Conservation (phyloP, 352 stramenopile genomes). For the Phytophthora melonis region DNA sequence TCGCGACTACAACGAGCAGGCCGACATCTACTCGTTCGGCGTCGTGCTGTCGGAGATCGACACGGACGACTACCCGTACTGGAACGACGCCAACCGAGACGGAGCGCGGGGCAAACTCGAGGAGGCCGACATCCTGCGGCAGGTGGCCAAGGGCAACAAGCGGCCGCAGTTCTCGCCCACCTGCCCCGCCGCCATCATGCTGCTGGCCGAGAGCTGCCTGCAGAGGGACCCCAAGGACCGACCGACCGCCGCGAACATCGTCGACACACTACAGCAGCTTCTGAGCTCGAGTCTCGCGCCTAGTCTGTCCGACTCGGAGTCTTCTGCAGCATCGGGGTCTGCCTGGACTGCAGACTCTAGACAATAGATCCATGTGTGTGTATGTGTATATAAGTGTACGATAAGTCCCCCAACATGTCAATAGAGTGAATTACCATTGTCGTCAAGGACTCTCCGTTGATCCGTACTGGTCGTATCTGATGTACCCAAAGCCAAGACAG, state of each 20-base stretch:
- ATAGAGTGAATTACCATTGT: background rate
- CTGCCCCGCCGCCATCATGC: slow-evolving; percentile 44
- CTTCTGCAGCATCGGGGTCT: slow-evolving; percentile 27
- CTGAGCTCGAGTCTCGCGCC: slow-evolving; percentile 22
- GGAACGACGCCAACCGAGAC: slow-evolving; percentile 41
- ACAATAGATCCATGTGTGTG: slow-evolving; percentile 1
- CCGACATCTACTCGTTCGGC: slow-evolving; percentile 53
- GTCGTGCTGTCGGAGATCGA: slow-evolving; percentile 56
- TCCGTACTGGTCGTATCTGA: background rate
- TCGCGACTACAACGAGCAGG: slow-evolving; percentile 47
- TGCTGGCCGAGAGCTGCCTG: slow-evolving; percentile 49
- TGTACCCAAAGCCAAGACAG: slow-evolving; percentile 19
- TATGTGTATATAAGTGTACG: too few relatives aligned
- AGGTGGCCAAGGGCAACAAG: slow-evolving; percentile 40
- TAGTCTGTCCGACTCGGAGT: slow-evolving; percentile 29
- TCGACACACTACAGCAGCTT: slow-evolving; percentile 35
- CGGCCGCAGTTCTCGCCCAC: slow-evolving; percentile 42
- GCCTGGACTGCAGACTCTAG: slow-evolving; percentile 29
- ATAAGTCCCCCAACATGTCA: background rate
- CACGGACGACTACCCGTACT: slow-evolving; percentile 50
- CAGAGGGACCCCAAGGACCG: slow-evolving; percentile 45
- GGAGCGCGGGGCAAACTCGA: slow-evolving; percentile 36
- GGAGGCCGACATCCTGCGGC: slow-evolving; percentile 44
- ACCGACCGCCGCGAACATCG: slow-evolving; percentile 40
- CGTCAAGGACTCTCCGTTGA: background rate